Conservation (phyloP, 805 yeast species). For the Limtongia smithiae region DNA sequence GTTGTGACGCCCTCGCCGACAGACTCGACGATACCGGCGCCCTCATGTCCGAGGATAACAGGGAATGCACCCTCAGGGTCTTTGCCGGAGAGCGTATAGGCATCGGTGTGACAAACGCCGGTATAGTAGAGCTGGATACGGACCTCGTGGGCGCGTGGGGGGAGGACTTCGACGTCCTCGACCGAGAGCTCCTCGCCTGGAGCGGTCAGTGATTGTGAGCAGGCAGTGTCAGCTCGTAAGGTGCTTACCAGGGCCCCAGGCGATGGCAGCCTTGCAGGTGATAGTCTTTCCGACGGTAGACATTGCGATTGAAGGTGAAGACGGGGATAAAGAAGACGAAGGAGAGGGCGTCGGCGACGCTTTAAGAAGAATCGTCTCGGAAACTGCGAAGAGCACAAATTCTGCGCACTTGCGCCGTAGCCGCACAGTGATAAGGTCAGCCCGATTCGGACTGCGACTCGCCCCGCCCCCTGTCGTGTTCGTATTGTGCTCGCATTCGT, state of each 20-base stretch:
- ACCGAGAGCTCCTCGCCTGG: slow-evolving; percentile 55
- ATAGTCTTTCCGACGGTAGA: slow-evolving; percentile 44
- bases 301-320: too few relatives aligned
- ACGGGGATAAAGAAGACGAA: too few relatives aligned
- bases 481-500: too few relatives aligned
- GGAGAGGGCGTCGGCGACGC: too few relatives aligned
- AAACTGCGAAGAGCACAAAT: too few relatives aligned
- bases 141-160: slow-evolving; percentile 97
- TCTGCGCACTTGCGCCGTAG: too few relatives aligned
- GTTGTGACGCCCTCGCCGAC: slow-evolving; percentile 90
- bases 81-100: slow-evolving; percentile 87
- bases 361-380: too few relatives aligned
- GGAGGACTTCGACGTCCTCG: slow-evolving; percentile 84
- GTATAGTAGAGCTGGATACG: slow-evolving; percentile 83
- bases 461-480: too few relatives aligned
- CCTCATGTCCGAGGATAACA: slow-evolving; percentile 90
- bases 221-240: neutral
- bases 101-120: slow-evolving; percentile 98
- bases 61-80: slow-evolving; percentile 98
- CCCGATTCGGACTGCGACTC: too few relatives aligned
- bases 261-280: slow-evolving; percentile 92
- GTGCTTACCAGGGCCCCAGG: slow-evolving; percentile 85
- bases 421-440: too few relatives aligned
- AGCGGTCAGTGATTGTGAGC: neutral
- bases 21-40: slow-evolving; percentile 94